These are phyloP conservation scores for Rhizopus stolonifer DNA, from an alignment of 371 early-diverging fungal genomes.

Conservation along the genomic window DNA sequence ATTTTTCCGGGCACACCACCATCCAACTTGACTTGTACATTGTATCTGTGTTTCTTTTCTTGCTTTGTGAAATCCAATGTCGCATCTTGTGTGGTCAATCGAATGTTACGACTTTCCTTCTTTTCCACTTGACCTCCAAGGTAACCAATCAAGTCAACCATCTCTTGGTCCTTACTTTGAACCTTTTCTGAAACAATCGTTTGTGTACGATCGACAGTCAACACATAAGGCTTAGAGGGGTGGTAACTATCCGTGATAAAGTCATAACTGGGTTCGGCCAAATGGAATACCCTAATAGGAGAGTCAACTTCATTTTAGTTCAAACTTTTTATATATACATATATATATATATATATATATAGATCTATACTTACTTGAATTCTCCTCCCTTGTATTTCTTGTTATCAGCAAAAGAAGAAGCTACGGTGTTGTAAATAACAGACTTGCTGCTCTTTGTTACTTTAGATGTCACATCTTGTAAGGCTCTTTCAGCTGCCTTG, in stretches of 20 bases:
- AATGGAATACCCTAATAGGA: slow-evolving; percentile 36
- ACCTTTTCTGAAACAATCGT: slow-evolving; percentile 6
- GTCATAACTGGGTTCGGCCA: slow-evolving; percentile 45
- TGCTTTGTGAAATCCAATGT: slow-evolving; percentile 22
- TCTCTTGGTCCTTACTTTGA: slow-evolving; percentile 15
- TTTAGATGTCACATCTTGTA: slow-evolving; percentile 62
- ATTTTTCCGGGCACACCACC: slow-evolving; percentile 38
- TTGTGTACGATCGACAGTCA: slow-evolving; percentile 28
- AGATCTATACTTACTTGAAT: slow-evolving; percentile 48
- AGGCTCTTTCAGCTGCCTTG: slow-evolving; percentile 78
- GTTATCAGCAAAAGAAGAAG: slow-evolving; percentile 17
- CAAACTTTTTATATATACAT: too few relatives aligned
- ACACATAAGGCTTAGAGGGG: slow-evolving; percentile 37
- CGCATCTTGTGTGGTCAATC: slow-evolving; percentile 18
- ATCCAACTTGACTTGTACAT: slow-evolving; percentile 38
- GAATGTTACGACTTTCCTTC: slow-evolving; percentile 16
- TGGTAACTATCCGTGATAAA: slow-evolving; percentile 47
- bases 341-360: too few relatives aligned
- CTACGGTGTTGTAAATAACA: slow-evolving; percentile 15
- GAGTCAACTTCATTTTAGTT: too few relatives aligned
- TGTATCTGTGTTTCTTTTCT: slow-evolving; percentile 16
- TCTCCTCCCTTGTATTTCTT: slow-evolving; percentile 33
- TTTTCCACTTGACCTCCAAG: slow-evolving; percentile 28
- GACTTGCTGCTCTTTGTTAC: not conserved
- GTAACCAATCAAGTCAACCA: slow-evolving; percentile 43